These are phyloP conservation scores for Coniosporium apollinis DNA, from an alignment of 495 filamentous ascomycete genomes.

Conservation along the genomic window DNA sequence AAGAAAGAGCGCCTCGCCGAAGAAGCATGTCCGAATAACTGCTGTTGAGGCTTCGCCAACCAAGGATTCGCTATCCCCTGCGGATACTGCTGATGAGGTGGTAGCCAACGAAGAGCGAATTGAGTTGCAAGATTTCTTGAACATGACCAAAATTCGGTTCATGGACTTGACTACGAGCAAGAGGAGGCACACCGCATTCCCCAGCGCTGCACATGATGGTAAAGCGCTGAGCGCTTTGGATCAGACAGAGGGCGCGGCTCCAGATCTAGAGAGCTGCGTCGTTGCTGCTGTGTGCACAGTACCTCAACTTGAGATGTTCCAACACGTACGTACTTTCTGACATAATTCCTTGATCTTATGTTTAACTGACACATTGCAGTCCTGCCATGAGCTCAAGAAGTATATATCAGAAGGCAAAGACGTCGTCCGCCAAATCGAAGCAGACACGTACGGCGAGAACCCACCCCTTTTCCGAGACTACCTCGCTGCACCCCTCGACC, in stretches of 20 bases:
- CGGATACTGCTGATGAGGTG: not conserved
- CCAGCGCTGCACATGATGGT: conserved; percentile 33
- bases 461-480: conserved; percentile 87
- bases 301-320: conserved; percentile 84
- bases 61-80: not conserved
- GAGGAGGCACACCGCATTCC: conserved; percentile 70
- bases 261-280: conserved; percentile 53
- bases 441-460: conserved; percentile 70
- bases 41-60: no score
- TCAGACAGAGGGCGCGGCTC: conserved; percentile 9
- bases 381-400: conserved; percentile 83
- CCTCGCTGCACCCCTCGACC: conserved; percentile 65
- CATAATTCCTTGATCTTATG: conserved; percentile 1
- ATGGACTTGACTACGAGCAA: conserved; percentile 93
- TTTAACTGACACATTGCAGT: conserved; percentile 34
- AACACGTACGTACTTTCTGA: conserved; percentile 51
- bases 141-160: conserved; percentile 90
- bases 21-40: not conserved
- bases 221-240: conserved; percentile 13
- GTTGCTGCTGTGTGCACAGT: conserved; percentile 80
- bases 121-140: conserved; percentile 78
- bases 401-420: conserved; percentile 83
- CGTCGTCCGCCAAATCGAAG: conserved; percentile 77
- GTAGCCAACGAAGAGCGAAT: conserved; percentile 31
- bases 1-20: not conserved